These are phyloP conservation scores for Blastobotrys robertii DNA, from an alignment of 805 yeast species.

Conservation along the genomic window DNA sequence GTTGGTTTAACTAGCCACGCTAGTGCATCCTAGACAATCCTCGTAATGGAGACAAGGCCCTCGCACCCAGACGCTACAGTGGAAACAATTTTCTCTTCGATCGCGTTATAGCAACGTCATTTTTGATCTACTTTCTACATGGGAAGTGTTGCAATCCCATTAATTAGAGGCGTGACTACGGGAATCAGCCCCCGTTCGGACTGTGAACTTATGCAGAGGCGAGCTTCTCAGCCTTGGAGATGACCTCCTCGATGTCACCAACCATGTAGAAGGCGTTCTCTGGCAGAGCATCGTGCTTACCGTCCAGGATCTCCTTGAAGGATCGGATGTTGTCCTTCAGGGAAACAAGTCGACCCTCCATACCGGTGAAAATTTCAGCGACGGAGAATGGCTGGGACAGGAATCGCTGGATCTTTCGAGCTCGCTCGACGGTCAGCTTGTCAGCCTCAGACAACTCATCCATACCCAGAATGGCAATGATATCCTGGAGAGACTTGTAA, in stretches of 20 bases:
- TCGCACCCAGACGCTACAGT: too few species aligned
- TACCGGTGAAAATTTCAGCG: conserved; percentile 99
- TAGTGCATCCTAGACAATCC: too few species aligned
- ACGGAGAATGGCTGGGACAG: conserved; percentile 99
- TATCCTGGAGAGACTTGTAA: conserved; percentile 99
- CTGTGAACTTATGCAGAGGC: conserved; percentile 34
- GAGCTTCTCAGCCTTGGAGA: conserved; percentile 98
- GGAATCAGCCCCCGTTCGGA: too few species aligned
- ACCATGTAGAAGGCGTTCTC: conserved; percentile 99
- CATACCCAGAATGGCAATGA: conserved; percentile 99
- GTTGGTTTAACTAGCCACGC: too few species aligned
- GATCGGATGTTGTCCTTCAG: conserved; percentile 90
- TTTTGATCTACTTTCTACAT: too few species aligned
- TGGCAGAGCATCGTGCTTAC: conserved; percentile 98
- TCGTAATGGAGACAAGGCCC: too few species aligned
- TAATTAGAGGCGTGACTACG: too few species aligned
- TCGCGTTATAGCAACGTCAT: too few species aligned
- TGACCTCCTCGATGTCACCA: conserved; percentile 98
- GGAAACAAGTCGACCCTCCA: conserved; percentile 95
- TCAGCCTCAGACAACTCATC: conserved; percentile 98
- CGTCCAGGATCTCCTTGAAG: conserved; percentile 94
- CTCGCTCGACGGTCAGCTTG: conserved; percentile 99
- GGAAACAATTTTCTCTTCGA: too few species aligned
- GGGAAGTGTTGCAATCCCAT: too few species aligned
- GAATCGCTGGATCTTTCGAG: conserved; percentile 99